Evolutionary conservation across 805 yeast genomes (phyloP), one percentile per base, ranked within the genome.

Genomic region (Yamadazyma endophytica): DNA sequence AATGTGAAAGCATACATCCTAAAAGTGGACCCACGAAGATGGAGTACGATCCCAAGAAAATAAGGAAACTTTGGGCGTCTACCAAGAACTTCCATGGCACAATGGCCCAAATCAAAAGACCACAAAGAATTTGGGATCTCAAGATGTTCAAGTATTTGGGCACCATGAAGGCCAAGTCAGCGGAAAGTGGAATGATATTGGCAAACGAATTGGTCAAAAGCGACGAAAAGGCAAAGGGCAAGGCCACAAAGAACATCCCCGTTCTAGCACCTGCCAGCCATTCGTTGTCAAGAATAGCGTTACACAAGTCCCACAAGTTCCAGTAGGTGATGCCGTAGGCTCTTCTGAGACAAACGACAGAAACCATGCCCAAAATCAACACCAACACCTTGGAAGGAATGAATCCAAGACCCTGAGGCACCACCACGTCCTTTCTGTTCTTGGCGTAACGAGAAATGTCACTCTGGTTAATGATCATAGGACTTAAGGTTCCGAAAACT

Each of bases 151-250:
- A 50, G 26, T 52, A 52, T 24, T 42, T 47, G 26, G 56, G 57
- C 4, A 48, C 26, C 24, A 50, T 36, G 21, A 52, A 52, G 7
- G 47, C 33, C 13, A 50, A 25, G 34, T 52, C 57, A 14, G 50
- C 49, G 9, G 56, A 51, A 28, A 42, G 39, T 9, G 46, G 46
- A 27, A 42, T 36, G 4, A 44, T 39, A 36, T 52, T 52, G 11
- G 49, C 57, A 40, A 52, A 50, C 15, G 48, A 50, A 28, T 52
- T 52, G 4, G 57, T 52, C 28, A 54, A 54, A 12, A 54, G 56
- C 18, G 51, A 48, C 4, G 52, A 56, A 17, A 28, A 16, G 21
- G 37, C 42, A 18, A 31, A 42, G n/a, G 40, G 26, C 21, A 39
- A 12, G 4, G 42, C 24, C 24, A 43, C 41, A 18, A 50, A 37